Evolutionary conservation across 2,329 filamentous ascomycete species (phyloP), one percentile per base, ranked within the genome.

Genomic region (Sordariomycetes sp.): DNA sequence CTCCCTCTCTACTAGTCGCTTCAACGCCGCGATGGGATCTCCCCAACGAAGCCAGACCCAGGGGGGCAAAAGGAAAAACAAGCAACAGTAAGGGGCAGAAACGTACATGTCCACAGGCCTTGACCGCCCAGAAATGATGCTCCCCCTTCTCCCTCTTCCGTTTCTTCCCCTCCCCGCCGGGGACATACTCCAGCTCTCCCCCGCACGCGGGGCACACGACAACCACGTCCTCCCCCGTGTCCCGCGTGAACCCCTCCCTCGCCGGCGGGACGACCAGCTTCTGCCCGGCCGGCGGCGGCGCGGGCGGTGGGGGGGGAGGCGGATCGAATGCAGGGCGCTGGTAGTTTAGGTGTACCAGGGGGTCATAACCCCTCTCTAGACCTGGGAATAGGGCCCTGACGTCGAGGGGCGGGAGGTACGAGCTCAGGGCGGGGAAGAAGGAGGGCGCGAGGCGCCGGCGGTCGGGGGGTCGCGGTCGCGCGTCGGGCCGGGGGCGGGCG

Each of bases 121-220:
- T 96, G 39, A 94, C 78, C 1, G 94, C 86, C 90, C 91, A 97
- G 61, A 97, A 92, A 64, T 96, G 87, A 66, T 89, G 85, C 70
- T 95, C 90, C 24, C 76, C 78, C 7, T 74, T 70, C 22, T 76
- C 73, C 36, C 68, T 63, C 64, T 78, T 83, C 53, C 53, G 25
- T 53, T 72, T 72, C 45, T 72, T 77, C 61, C 58, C 24, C 32
- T 48, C 28, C 28, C 53, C 28, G 2, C 60, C 59, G 58, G 82
- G 82, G 15, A 90, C 87, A 55, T 86, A 83, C 6, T 89, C 87
- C 17, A 99, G 74, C 70, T 97, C 92, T 59, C 88, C 80, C 20
- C 87, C 85, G 64, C 94, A 99, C 59, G 89, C 89, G 0, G 92
- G 89, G 67, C 94, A 99, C 1, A 96, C 77, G 2, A 92, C 78